Evolutionary conservation across 2,329 filamentous ascomycete genomes (phyloP), one percentile per base, ranked within the genome.

Genomic region (Elsinoe ampelina): DNA sequence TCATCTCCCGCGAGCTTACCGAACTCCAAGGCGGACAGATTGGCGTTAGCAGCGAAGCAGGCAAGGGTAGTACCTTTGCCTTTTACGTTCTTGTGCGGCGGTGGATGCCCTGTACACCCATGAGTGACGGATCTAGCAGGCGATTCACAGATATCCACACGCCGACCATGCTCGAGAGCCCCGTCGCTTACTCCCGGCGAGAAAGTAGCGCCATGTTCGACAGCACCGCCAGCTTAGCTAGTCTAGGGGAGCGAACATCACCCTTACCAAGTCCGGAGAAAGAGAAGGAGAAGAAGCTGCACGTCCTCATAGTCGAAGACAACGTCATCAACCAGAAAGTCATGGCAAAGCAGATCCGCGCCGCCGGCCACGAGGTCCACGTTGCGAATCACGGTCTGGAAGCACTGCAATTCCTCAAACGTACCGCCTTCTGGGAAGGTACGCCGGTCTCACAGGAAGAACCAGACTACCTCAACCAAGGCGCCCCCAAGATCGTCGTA

Each of bases 81-180:
- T 85, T 86, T 64, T 85, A 84, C 64, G 75, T 85, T 65, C 80
- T 80, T 62, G 77, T 77, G 55, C 80, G 78, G 64, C 80, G 75
- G 19, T 57, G 54, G 54, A 22, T 47, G 12, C 54, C 54, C 13
- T 38, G 54, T 22, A 56, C 54, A 11, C 54, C 54, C 5, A 32
- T 47, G 22, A 48, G 54, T n/a, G 54, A 56, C 7, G 32, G 32
- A 8, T 47, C 20, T 15, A 34, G 32, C 8, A 15, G 48, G 15
- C 54, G 39, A 8, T 15, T 20, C 20, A 19, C 19, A n/a, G 41
- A 47, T 17, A 47, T 56, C 13, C 54, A 56, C 26, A 56, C 54
- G 7, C 54, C 54, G 30, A 56, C 54, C 17, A 56, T 56, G 54
- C 54, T 56, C 15, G 54, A 56, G 30, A 56, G 54, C 22, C 54